A percentile compares a stretch with the other conserved stretches of the same genome.
Evolutionary conservation across 2,329 filamentous ascomycete species (phyloP).

Genomic region (Ampelomyces quisqualis): DNA sequence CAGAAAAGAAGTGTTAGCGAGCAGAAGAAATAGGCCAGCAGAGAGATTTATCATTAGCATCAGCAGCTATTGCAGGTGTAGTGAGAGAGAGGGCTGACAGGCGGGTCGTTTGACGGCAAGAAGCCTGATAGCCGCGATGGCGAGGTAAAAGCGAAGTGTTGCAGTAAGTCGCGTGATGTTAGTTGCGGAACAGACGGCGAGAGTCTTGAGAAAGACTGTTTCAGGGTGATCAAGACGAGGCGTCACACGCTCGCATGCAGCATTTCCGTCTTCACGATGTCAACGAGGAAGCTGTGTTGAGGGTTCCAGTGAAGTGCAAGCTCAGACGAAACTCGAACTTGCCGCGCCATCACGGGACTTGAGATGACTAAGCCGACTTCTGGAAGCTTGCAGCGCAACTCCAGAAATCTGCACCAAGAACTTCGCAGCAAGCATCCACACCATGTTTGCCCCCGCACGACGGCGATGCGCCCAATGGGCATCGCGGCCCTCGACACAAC

Average conservation of each 20-base stretch:
- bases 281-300: not conserved
- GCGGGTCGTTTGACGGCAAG: not conserved
- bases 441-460: constrained; percentile 66
- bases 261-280: not conserved
- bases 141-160: constrained; percentile 19
- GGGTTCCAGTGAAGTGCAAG: not conserved
- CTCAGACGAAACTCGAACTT: constrained; percentile 1
- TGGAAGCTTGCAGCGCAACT: constrained; percentile 3
- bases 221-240: not conserved
- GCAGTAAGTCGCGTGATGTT: constrained; percentile 10
- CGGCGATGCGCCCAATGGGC: constrained; percentile 57
- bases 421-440: constrained; percentile 18
- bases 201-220: not conserved
- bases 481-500: constrained; percentile 46
- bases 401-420: constrained; percentile 28
- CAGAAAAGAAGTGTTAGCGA: not conserved
- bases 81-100: constrained; percentile 14
- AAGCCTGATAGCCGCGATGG: constrained; percentile 2
- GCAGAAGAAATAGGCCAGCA: not conserved
- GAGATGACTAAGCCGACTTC: constrained; percentile 16
- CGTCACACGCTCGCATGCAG: not conserved
- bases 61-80: not conserved
- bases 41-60: not conserved
- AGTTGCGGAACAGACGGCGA: constrained; percentile 8
- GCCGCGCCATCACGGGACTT: constrained; percentile 14